Base-by-base conservation (phyloP, 2,329 filamentous ascomycete genomes). In the Talaromyces piceae region DNA sequence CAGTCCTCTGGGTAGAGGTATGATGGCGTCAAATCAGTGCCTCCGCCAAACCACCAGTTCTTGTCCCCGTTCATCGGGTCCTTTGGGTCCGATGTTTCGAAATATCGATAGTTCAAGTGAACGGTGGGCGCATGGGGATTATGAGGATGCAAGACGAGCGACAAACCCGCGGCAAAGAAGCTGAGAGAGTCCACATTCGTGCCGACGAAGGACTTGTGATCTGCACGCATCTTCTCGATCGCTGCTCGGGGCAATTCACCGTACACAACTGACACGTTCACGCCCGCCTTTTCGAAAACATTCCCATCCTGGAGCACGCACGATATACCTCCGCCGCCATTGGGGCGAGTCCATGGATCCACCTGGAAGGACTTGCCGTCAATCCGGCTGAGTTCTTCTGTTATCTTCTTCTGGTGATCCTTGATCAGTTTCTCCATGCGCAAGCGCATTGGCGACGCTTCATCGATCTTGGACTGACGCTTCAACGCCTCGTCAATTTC, bases 91-190 rank as follows among this genome's bases (percentile, higher is more conserved):
- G 88, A 87, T 1, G 93, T 98, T 75, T 98, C 93, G 65, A 98
- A 98, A 73, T 98, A 98, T 52, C 93, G 84, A 77, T 97, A 97
- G 76, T 98, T 98, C 60, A 98, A 79, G 69, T 98, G 93, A 16
- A 98, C 93, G 0, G 93, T 98, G 0, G 93, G 93, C 6, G 91
- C 91, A 86, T 95, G 95, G 45, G 93, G 93, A 71, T 98, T 98
- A 61, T 82, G 79, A 2, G 93, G 93, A 69, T 98, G 93, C 48
- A 97, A 76, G 23, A 98, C 91, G 69, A 98, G 79, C 64, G 90
- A 95, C 49, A 98, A 76, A 4, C 93, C 93, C 1, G 91, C 87
- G 18, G 91, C 93, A 68, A 97, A 98, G 79, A 97, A 98, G 62
- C 91, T 88, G 55, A 98, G 77, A 41, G 84, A 87, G 46, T 95